Base-by-base conservation (phyloP, 441 rosid species). In the Adansonia madagascariensis region DNA sequence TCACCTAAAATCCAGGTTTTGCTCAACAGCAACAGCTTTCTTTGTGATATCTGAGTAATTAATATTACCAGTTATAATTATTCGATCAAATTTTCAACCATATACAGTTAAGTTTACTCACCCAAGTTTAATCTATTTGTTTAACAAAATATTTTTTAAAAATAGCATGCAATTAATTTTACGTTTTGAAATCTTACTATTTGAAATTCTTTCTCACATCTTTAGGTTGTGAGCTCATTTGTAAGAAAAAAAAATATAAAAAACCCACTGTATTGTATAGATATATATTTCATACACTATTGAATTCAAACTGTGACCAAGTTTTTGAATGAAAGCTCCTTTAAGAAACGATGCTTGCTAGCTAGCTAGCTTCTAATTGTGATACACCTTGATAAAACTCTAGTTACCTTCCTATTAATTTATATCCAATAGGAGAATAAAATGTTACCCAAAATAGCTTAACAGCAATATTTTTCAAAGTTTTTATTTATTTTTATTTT, bases 1-100 rank as follows among this genome's bases (percentile, higher is more conserved):
- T 7, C 1, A 55, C 50, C 75, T 18, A 69, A 72, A 80, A 66
- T 57, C 77, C 81, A 74, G 12, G 80, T 18, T 67, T 46, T 47
- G 70, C 27, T 69, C 47, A 14, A 53, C 70, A 35, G 66, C 52
- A 46, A n/a, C 9, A 18, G 8, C 57, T n/a, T 47, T 20, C 8
- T 22, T 60, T 46, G 1, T 5, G 44, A 63, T 63, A 0, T 35
- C 17, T 24, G 2, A 56, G 5, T 1, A 11, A 11, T 3, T 52
- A 12, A 22, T 6, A 22, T 60, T 3, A 31, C 2, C 8, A 12
- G 3, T 27, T 62, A 11, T 57, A 11, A 52, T 24, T 14, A 11
- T 62, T 27, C 41, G 27, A 57, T 12, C 56, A 14, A 52, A 18
- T 20, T 57, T 7, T 20, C 31, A 57, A 52, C 17, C 56, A 52